Evolutionary conservation across 495 filamentous ascomycete genomes (phyloP), one percentile per base, ranked within the genome.

Genomic region (Penicillium cataractarum): DNA sequence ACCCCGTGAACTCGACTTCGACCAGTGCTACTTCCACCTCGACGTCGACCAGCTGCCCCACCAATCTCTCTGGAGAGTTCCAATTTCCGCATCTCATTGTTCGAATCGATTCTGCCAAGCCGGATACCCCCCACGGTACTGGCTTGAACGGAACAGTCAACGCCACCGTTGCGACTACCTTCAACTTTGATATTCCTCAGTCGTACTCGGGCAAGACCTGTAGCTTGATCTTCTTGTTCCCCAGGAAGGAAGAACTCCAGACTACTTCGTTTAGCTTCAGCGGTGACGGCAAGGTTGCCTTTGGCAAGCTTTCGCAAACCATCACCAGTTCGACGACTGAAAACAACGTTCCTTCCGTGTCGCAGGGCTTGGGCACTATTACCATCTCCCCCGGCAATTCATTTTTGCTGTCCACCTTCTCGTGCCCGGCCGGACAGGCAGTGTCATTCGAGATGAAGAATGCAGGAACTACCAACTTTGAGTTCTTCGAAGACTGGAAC

Each of bases 11-110:
- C 24, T 22, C 42, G 8, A 46, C 42, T 46, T 46, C 42, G 19
- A 46, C 42, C 3, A 22, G 19, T 4, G 42, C 46, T 27, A 17
- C 46, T 15, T 27, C 46, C 13, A 46, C 40, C 40, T 27, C 24
- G 24, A 9, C 24, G 13, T 4, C 46, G 24, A 29, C 46, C 22
- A 67, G 73, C 63, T 88, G 85, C 72, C 81, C 83, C 12, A 76
- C 83, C 2, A 77, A 80, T 31, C 76, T 87, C 15, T 74, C 75
- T 2, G 83, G 82, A 24, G 59, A 74, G 8, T 89, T 79, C 60
- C 77, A 89, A 65, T 87, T 76, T 69, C 89, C 90, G 15, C 84
- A 89, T 70, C 76, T 92, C 55, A 89, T 92, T 61, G 69, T 92
- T 29, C 86, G 86, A 1, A 74, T 91, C 46, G 80, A 88, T 77